These are phyloP conservation scores for Baudoinia panamericana DNA, from an alignment of 495 filamentous ascomycete genomes.

Conservation along the genomic window DNA sequence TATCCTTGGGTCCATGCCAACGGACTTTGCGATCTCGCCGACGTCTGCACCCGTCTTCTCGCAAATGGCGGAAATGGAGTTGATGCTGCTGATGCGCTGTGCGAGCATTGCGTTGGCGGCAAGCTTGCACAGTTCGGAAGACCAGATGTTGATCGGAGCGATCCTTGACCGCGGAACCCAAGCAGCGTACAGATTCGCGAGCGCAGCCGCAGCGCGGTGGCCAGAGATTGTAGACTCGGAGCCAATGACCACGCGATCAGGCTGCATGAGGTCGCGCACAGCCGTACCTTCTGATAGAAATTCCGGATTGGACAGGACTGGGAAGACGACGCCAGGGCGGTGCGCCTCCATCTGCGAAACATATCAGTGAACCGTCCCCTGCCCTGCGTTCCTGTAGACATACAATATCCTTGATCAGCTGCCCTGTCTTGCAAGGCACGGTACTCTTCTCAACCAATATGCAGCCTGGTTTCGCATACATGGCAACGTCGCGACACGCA, in stretches of 20 bases:
- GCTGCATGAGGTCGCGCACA: constrained; percentile 52
- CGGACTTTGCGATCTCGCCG: constrained; percentile 53
- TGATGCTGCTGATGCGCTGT: constrained; percentile 73
- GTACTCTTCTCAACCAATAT: constrained; percentile 80
- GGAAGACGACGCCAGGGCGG: constrained; percentile 52
- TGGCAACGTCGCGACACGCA: constrained; percentile 53
- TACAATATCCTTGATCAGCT: constrained; percentile 56
- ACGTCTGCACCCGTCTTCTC: constrained; percentile 66
- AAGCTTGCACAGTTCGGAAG: constrained; percentile 66
- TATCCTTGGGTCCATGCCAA: constrained; percentile 59
- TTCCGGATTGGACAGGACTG: constrained; percentile 73
- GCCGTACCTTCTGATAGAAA: constrained; percentile 72
- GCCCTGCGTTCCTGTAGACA: too few species aligned
- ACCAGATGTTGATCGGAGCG: constrained; percentile 63
- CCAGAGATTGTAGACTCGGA: constrained; percentile 46
- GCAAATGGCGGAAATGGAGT: constrained; percentile 45
- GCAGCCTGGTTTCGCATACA: constrained; percentile 49
- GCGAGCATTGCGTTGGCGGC: constrained; percentile 73
- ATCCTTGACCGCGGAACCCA: constrained; percentile 55
- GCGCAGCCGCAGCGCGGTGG: constrained; percentile 45
- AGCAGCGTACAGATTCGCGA: constrained; percentile 52
- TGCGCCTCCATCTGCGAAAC: constrained; percentile 8
- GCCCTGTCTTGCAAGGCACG: constrained; percentile 65
- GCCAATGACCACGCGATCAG: constrained; percentile 68
- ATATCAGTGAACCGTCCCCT: constrained; percentile 29